Percentiles rank a stretch among this genome's conserved stretches.
phyloP scores from a whole-genome alignment of 1,139 yeast genomes.

The Debaryomyces udenii region DNA sequence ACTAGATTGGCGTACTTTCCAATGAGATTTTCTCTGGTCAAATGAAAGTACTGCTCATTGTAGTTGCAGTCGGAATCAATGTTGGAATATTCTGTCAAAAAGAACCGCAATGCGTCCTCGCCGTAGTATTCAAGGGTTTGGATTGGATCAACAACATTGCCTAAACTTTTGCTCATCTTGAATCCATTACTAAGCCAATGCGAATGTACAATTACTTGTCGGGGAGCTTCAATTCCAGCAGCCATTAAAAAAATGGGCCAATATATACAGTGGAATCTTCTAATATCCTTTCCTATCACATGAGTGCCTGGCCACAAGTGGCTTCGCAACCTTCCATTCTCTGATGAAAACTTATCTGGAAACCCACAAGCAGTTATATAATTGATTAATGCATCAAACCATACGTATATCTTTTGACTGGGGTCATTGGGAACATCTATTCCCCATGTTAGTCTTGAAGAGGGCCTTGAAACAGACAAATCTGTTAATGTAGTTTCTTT shows the following conservation, averaged over 20 bases:
- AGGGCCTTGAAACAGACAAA: constrained; percentile 83
- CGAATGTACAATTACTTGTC: constrained; percentile 81
- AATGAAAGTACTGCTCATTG: constrained; percentile 57
- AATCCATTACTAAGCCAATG: constrained; percentile 92
- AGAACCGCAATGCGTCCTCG: constrained; percentile 74
- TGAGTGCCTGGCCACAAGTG: constrained; percentile 70
- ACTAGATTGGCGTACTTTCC: constrained; percentile 84
- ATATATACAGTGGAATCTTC: constrained; percentile 83
- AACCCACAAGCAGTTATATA: constrained; percentile 79
- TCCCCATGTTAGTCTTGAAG: constrained; percentile 83
- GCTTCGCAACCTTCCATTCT: constrained; percentile 10
- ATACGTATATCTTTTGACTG: constrained; percentile 82
- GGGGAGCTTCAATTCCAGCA: constrained; percentile 70
- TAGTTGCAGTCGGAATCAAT: constrained; percentile 80
- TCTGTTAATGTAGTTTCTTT: constrained; percentile 54
- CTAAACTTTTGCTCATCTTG: constrained; percentile 91
- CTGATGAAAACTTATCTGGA: constrained; percentile 33
- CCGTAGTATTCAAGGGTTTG: constrained; percentile 64
- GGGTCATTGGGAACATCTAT: constrained; percentile 83
- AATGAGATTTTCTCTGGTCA: constrained; percentile 66
- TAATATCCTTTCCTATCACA: constrained; percentile 88
- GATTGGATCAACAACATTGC: constrained; percentile 95
- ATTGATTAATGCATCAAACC: constrained; percentile 95
- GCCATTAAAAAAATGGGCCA: constrained; percentile 96
- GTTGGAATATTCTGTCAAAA: constrained; percentile 74